These are phyloP conservation scores for Boehmeria nivea DNA, from an alignment of 306 rosid genomes.

Conservation along the genomic window DNA sequence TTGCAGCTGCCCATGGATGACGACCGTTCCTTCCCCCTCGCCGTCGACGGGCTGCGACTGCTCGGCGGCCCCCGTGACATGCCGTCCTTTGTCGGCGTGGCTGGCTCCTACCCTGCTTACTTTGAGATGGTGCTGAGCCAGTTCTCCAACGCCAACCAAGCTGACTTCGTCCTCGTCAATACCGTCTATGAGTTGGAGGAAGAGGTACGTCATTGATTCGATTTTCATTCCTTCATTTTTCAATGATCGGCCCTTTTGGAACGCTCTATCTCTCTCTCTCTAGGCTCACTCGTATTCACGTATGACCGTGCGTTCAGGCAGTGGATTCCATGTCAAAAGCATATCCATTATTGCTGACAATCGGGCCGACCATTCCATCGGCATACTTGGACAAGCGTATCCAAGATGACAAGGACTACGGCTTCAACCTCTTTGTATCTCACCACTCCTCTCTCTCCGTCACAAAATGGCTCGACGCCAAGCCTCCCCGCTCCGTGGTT, in stretches of 20 bases:
- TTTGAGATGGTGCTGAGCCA: slow-evolving; percentile 14
- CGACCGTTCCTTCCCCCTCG: slow-evolving; percentile 26
- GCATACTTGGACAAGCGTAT: slow-evolving; percentile 27
- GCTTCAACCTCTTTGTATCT: slow-evolving; percentile 13
- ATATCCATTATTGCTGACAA: slow-evolving; percentile 28
- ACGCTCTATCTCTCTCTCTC: too few relatives aligned
- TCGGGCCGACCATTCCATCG: slow-evolving; percentile 44
- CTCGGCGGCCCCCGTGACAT: slow-evolving; percentile 26
- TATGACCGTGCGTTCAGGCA: too few relatives aligned
- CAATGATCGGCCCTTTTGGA: too few relatives aligned
- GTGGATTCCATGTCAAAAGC: slow-evolving; percentile 23
- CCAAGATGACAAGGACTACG: slow-evolving; percentile 31
- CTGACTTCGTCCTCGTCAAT: slow-evolving; percentile 36
- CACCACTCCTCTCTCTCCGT: slow-evolving; percentile 12
- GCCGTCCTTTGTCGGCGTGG: slow-evolving; percentile 31
- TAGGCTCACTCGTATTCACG: too few relatives aligned
- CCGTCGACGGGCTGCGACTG: neutral
- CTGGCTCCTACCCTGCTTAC: slow-evolving; percentile 16
- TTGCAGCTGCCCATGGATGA: slow-evolving; percentile 21
- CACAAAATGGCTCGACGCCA: slow-evolving; percentile 28
- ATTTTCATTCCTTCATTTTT: too few relatives aligned
- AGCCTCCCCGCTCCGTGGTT: slow-evolving; percentile 24
- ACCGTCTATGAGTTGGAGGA: slow-evolving; percentile 25
- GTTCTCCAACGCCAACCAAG: slow-evolving; percentile 30
- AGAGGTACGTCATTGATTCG: slow-evolving; percentile 17